Evolutionary conservation across 345 rosid species (phyloP).

Genomic region (Hirschfeldia incana): DNA sequence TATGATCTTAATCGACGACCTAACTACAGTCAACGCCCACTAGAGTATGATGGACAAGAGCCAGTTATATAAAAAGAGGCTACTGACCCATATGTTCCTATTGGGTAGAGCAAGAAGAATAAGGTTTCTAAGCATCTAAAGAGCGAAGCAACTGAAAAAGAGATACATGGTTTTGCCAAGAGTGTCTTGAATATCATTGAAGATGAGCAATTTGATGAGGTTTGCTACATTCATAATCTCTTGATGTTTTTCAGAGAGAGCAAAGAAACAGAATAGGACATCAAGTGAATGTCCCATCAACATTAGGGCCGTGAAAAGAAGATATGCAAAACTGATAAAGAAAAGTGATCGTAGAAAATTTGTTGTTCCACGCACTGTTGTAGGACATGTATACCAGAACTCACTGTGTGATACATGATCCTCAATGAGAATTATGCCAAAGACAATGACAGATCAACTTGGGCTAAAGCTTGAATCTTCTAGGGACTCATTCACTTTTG

Average conservation of each 20-base stretch:
- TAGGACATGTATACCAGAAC: not conserved
- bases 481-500: not conserved
- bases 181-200: too few species aligned
- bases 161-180: too few species aligned
- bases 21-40: not conserved
- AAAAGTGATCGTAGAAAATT: not conserved
- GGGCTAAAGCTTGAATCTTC: not conserved
- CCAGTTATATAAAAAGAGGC: not conserved
- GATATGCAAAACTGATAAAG: not conserved
- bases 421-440: not conserved
- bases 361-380: not conserved
- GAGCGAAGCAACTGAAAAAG: too few species aligned
- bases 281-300: too few species aligned
- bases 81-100: not conserved
- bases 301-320: not conserved
- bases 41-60: not conserved
- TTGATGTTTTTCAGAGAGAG: not conserved
- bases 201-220: too few species aligned
- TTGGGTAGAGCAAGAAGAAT: not conserved
- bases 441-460: not conserved
- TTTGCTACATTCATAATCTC: too few species aligned
- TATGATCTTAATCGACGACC: not conserved
- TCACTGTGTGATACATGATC: not conserved
- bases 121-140: not conserved
- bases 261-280: not conserved